phyloP scores from a whole-genome alignment of 2,329 filamentous ascomycete genomes.

The Rutstroemia sp. region DNA sequence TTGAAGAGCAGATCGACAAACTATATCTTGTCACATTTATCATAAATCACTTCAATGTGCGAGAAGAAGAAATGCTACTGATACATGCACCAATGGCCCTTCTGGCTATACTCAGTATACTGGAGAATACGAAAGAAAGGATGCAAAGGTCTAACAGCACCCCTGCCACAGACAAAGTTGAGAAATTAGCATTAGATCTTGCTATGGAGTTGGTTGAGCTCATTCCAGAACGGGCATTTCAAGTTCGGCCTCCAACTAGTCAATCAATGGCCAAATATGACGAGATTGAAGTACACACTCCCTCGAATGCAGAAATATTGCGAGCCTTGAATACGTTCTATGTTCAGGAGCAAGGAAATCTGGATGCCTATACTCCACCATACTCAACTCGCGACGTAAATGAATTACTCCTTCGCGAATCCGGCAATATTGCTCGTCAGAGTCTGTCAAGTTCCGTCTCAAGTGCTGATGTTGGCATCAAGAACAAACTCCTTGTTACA shows the following conservation, averaged over 20 bases:
- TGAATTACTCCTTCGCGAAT: slow-evolving; percentile 57
- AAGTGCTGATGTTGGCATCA: slow-evolving; percentile 45
- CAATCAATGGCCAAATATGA: slow-evolving; percentile 21
- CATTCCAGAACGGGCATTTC: slow-evolving; percentile 58
- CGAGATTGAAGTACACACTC: slow-evolving; percentile 26
- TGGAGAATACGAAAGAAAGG: slow-evolving; percentile 44
- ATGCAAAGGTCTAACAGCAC: slow-evolving; percentile 23
- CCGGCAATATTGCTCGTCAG: slow-evolving; percentile 43
- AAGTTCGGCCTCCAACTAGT: slow-evolving; percentile 26
- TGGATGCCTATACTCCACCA: slow-evolving; percentile 54
- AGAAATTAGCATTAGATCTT: slow-evolving; percentile 37
- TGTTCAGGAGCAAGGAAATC: slow-evolving; percentile 59
- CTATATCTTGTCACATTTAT: slow-evolving; percentile 76
- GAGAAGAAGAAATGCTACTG: slow-evolving; percentile 91
- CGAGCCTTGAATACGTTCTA: slow-evolving; percentile 61
- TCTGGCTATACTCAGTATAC: slow-evolving; percentile 53
- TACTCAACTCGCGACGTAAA: slow-evolving; percentile 49
- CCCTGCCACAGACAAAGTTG: slow-evolving; percentile 20
- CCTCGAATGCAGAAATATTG: slow-evolving; percentile 45
- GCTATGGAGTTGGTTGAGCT: slow-evolving; percentile 53
- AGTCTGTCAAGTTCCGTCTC: slow-evolving; percentile 36
- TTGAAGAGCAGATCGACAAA: slow-evolving; percentile 46
- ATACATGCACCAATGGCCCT: slow-evolving; percentile 73
- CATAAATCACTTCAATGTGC: slow-evolving; percentile 80
- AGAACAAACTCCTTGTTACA: slow-evolving; percentile 51